Percentiles rank a stretch among this genome's conserved stretches.
These are phyloP conservation scores for Penicillium psychrosexuale DNA, from an alignment of 2,329 filamentous ascomycete genomes.

Conservation along the genomic window DNA sequence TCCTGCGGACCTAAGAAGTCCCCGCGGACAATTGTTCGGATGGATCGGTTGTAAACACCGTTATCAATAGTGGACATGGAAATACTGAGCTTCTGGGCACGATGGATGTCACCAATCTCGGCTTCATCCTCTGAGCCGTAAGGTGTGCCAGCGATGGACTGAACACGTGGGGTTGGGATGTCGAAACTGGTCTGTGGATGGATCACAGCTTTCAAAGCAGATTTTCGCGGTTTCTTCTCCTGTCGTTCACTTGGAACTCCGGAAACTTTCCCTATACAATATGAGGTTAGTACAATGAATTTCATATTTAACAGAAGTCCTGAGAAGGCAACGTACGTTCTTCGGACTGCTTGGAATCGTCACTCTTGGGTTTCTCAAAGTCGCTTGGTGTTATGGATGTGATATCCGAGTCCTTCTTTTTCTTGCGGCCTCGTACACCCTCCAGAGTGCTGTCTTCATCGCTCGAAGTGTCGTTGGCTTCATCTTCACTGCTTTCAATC, in stretches of 20 bases:
- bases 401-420: slow-evolving; percentile 30
- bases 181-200: slow-evolving; percentile 88
- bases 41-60: slow-evolving; percentile 73
- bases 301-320: no score
- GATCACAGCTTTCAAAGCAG: slow-evolving; percentile 51
- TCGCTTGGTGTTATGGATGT: slow-evolving; percentile 27
- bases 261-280: slow-evolving; percentile 8
- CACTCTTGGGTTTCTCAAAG: slow-evolving; percentile 37
- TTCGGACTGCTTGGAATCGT: slow-evolving; percentile 66
- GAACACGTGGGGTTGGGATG: slow-evolving; percentile 54
- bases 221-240: slow-evolving; percentile 38
- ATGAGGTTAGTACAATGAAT: slow-evolving; percentile 2
- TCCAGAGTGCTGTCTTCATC: slow-evolving; percentile 58
- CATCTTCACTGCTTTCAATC: slow-evolving; percentile 67
- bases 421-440: slow-evolving; percentile 27
- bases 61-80: slow-evolving; percentile 73
- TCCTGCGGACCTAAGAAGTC: slow-evolving; percentile 71
- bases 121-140: slow-evolving; percentile 84
- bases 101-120: slow-evolving; percentile 78
- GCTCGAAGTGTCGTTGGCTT: slow-evolving; percentile 52
- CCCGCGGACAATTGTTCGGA: slow-evolving; percentile 86
- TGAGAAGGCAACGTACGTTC: slow-evolving; percentile 57
- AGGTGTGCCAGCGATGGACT: slow-evolving; percentile 54
- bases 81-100: slow-evolving; percentile 79
- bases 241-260: slow-evolving; percentile 25